phyloP scores from a whole-genome alignment of 768 basidiomycete genomes.

The Auricularia cornea region DNA sequence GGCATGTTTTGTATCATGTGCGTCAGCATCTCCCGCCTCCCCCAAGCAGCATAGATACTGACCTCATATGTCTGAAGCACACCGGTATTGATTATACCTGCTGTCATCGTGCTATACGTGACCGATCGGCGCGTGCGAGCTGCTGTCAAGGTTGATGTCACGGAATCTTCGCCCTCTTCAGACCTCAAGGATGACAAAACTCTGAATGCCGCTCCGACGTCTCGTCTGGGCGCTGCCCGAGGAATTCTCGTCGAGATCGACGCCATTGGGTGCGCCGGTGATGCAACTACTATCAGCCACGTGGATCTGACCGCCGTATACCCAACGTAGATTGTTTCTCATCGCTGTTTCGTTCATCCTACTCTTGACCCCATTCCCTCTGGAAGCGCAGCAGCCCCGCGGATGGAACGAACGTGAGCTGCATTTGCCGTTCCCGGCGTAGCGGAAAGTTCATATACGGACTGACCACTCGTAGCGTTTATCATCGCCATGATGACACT shows the following conservation, averaged over 20 bases:
- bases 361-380: constrained; percentile 23
- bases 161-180: neutral
- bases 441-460: too few relatives aligned
- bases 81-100: constrained; percentile 15
- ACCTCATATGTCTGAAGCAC: constrained; percentile 4
- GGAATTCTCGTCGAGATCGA: constrained; percentile 21
- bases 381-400: constrained; percentile 16
- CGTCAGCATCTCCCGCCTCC: too few relatives aligned
- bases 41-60: too few relatives aligned
- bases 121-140: neutral
- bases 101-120: constrained; percentile 10
- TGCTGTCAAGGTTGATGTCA: neutral
- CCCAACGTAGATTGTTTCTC: constrained; percentile 15
- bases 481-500: constrained; percentile 26
- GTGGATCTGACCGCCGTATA: neutral
- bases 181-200: neutral
- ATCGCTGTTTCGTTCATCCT: constrained; percentile 23
- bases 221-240: neutral
- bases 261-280: constrained; percentile 9
- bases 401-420: constrained; percentile 22
- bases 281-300: neutral
- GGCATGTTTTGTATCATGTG: neutral
- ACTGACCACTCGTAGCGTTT: constrained; percentile 12
- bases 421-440: constrained; percentile 4
- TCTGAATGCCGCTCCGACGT: neutral